These are phyloP conservation scores for Lachancea quebecensis DNA, from an alignment of 805 yeast species.

Conservation along the genomic window DNA sequence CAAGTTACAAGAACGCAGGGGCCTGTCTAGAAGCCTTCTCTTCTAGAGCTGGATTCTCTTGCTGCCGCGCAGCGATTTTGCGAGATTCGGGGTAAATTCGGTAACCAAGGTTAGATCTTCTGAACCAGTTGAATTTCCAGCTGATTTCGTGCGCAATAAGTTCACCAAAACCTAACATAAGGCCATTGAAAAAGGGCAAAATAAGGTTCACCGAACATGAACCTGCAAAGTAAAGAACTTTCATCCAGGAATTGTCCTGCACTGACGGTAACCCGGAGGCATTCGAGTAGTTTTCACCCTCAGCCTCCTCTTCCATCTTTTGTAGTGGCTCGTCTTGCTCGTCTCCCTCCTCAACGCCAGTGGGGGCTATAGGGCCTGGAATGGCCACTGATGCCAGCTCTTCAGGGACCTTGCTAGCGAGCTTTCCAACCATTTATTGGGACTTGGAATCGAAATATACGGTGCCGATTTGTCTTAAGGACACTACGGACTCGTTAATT, in stretches of 20 bases:
- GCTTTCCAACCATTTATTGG: constrained; percentile 10
- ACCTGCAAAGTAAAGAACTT: constrained; percentile 14
- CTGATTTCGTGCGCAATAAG: constrained; percentile 90
- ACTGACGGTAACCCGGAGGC: background rate
- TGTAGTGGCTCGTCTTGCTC: constrained; percentile 4
- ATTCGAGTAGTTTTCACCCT: background rate
- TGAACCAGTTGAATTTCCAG: constrained; percentile 62
- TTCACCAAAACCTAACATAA: constrained; percentile 96
- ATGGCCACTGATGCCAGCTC: constrained; percentile 9
- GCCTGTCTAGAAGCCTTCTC: background rate
- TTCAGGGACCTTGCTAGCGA: constrained; percentile 9
- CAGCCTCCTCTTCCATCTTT: constrained; percentile 1
- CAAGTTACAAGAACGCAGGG: background rate
- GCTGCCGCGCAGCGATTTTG: constrained; percentile 5
- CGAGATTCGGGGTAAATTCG: constrained; percentile 24
- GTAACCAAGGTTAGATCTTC: constrained; percentile 50
- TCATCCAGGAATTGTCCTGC: background rate
- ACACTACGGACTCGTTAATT: too few species aligned
- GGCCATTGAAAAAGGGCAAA: constrained; percentile 84
- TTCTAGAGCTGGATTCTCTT: background rate
- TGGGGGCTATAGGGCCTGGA: constrained; percentile 6
- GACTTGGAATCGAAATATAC: background rate
- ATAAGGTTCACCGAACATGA: constrained; percentile 67
- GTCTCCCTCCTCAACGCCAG: constrained; percentile 5
- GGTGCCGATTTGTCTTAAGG: too few species aligned